These are phyloP conservation scores for Podila verticillata DNA, from an alignment of 192 early-diverging fungal species.

Conservation along the genomic window DNA sequence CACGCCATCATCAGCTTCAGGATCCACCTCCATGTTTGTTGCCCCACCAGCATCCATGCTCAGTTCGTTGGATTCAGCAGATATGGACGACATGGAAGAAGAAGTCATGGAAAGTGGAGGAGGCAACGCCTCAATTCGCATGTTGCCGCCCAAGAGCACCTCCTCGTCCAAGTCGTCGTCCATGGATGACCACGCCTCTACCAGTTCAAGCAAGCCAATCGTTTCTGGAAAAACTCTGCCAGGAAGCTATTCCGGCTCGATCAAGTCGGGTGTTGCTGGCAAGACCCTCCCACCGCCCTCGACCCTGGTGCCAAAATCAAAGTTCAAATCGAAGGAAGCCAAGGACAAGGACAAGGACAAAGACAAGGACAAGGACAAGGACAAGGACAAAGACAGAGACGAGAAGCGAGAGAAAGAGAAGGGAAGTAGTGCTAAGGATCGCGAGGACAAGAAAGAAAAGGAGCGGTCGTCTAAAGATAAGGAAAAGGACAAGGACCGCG, in stretches of 20 bases:
- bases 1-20: neutral
- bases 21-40: slow-evolving; percentile 20
- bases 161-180: slow-evolving; percentile 1
- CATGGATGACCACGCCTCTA: neutral
- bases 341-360: slow-evolving; percentile 31
- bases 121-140: slow-evolving; percentile 22
- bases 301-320: slow-evolving; percentile 20
- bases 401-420: slow-evolving; percentile 6
- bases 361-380: slow-evolving; percentile 19
- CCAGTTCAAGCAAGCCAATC: neutral
- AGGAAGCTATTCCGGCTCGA: slow-evolving; percentile 10
- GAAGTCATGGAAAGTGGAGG: slow-evolving; percentile 50
- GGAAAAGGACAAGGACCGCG: slow-evolving; percentile 43
- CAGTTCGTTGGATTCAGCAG: slow-evolving; percentile 20
- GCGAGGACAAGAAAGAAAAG: slow-evolving; percentile 20
- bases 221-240: slow-evolving; percentile 31
- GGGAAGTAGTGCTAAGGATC: slow-evolving; percentile 3
- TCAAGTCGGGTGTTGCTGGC: slow-evolving; percentile 21
- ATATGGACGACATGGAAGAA: slow-evolving; percentile 43
- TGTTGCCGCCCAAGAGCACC: slow-evolving; percentile 29
- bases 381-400: slow-evolving; percentile 21
- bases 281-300: slow-evolving; percentile 22
- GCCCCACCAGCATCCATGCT: slow-evolving; percentile 35
- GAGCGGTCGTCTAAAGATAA: slow-evolving; percentile 26
- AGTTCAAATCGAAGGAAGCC: slow-evolving; percentile 38